Conservation (phyloP, 768 basidiomycete species). For the Hygrocybe coccinea region DNA sequence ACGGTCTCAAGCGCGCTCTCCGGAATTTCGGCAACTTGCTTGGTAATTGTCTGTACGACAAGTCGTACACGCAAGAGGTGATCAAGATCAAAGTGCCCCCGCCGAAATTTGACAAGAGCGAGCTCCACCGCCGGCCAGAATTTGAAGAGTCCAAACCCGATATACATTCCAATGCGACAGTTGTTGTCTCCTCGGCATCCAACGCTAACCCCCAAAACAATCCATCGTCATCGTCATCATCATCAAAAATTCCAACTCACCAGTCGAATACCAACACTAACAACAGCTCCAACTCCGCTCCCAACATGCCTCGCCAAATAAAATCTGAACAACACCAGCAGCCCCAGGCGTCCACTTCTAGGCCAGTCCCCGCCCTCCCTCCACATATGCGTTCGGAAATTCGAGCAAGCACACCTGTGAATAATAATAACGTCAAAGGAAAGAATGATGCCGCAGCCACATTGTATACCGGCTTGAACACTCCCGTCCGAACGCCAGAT, state of each 20-base stretch:
- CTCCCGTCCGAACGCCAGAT: constrained; percentile 32
- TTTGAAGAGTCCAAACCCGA: constrained; percentile 47
- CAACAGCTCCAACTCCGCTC: background rate
- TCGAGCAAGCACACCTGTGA: background rate
- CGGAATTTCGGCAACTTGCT: constrained; percentile 91
- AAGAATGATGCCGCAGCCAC: background rate
- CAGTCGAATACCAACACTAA: background rate
- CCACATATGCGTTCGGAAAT: constrained; percentile 34
- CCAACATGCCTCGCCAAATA: background rate
- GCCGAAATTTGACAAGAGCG: constrained; percentile 64
- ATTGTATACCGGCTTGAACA: constrained; percentile 21
- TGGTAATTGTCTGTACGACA: constrained; percentile 98
- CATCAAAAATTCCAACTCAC: background rate
- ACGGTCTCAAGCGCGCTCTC: constrained; percentile 86
- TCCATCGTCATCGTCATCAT: too few relatives aligned
- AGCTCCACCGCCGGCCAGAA: constrained; percentile 67
- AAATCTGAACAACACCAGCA: constrained; percentile 14
- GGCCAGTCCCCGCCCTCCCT: constrained; percentile 35
- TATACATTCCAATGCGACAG: constrained; percentile 7
- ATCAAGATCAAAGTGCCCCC: constrained; percentile 80
- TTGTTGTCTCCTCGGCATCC: constrained; percentile 9
- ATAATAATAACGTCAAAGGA: background rate
- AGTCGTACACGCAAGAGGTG: constrained; percentile 77
- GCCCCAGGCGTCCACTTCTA: constrained; percentile 12
- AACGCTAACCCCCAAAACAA: constrained; percentile 4